Evolutionary conservation across 495 filamentous ascomycete species (phyloP).

Genomic region (Talaromyces ruber): DNA sequence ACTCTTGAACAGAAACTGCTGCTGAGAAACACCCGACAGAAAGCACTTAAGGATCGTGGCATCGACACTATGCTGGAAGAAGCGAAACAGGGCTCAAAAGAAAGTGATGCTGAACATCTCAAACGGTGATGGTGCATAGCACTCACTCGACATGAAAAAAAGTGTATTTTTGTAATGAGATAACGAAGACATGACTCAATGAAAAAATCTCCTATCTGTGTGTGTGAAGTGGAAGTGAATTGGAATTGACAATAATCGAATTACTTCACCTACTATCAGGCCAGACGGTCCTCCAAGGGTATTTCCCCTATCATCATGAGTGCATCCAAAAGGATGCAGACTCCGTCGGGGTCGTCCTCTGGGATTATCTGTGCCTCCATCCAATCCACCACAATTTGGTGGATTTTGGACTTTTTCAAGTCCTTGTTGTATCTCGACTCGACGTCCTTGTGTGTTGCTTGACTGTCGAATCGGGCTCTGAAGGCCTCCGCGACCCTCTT

Average conservation of each 20-base stretch:
- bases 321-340: not conserved
- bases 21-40: conserved; percentile 35
- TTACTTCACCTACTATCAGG: not conserved
- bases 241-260: not conserved
- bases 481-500: not conserved
- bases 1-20: not conserved
- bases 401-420: not conserved
- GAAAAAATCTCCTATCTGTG: not conserved
- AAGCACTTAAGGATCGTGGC: conserved; percentile 71
- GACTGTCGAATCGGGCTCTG: not conserved
- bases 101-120: conserved; percentile 68
- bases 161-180: conserved; percentile 4
- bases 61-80: conserved; percentile 84
- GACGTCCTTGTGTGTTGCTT: not conserved
- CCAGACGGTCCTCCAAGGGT: not conserved
- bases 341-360: not conserved
- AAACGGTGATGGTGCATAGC: conserved; percentile 32
- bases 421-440: conserved; percentile 1
- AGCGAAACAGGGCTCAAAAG: conserved; percentile 69
- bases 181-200: not conserved
- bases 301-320: not conserved
- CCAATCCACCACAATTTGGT: not conserved
- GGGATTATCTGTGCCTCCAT: not conserved
- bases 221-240: not conserved
- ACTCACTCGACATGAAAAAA: not conserved